Conservation (phyloP, 768 basidiomycete species). For the Amanita rimosa region DNA sequence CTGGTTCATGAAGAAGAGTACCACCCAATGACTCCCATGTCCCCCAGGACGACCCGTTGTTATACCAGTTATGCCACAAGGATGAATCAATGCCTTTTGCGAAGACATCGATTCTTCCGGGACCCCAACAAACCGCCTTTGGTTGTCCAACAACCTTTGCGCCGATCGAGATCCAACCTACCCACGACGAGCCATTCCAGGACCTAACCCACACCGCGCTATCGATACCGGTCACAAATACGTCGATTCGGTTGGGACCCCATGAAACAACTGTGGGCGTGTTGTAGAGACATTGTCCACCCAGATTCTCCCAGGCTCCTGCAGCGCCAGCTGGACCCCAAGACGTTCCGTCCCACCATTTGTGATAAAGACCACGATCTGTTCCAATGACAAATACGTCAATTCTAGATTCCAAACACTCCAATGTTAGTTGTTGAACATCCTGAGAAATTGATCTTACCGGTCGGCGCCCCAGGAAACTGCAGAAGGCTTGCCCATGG, state of each 20-base stretch:
- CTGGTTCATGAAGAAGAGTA: neutral
- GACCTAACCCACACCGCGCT: neutral
- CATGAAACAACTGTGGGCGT: neutral
- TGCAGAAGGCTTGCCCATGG: conserved; percentile 1
- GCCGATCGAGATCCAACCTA: neutral
- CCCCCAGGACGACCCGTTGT: neutral
- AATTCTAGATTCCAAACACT: too few species aligned
- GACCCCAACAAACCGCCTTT: neutral
- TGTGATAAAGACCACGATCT: neutral
- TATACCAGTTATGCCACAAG: neutral
- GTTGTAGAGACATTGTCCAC: neutral
- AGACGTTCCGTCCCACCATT: neutral
- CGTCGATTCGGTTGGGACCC: neutral
- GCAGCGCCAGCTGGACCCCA: too few species aligned
- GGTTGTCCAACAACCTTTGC: neutral
- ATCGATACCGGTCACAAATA: neutral
- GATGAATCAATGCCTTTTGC: neutral
- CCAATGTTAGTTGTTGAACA: too few species aligned
- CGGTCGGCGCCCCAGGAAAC: too few species aligned
- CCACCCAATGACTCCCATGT: neutral
- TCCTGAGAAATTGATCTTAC: too few species aligned
- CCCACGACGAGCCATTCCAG: neutral
- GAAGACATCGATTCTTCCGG: neutral
- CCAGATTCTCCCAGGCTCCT: neutral
- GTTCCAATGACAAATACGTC: too few species aligned